Evolutionary conservation across 768 basidiomycete genomes (phyloP).

Genomic region (Royoungia palumana): DNA sequence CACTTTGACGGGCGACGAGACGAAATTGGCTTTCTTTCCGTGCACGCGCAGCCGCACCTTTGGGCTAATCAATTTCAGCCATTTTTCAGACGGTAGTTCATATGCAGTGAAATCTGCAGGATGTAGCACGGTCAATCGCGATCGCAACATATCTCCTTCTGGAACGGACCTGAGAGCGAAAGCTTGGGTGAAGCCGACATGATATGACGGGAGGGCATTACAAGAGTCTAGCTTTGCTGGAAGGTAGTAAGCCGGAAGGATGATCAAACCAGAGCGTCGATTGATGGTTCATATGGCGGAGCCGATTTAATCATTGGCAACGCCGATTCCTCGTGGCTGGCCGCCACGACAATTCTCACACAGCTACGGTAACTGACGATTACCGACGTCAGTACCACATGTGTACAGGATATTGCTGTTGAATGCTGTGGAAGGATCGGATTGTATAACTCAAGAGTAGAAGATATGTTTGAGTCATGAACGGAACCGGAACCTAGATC

Average conservation of each 20-base stretch:
- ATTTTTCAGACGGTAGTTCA: constrained; percentile 19
- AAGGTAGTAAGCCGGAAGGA: too few relatives aligned
- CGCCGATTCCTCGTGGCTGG: too few relatives aligned
- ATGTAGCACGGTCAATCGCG: background rate
- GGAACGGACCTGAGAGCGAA: constrained; percentile 18
- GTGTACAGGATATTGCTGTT: background rate
- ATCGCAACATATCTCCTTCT: background rate
- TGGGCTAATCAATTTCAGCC: constrained; percentile 18
- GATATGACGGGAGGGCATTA: background rate
- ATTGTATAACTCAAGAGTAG: background rate
- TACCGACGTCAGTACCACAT: background rate
- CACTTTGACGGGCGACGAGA: constrained; percentile 14
- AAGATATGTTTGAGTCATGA: background rate
- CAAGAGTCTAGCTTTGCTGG: too few relatives aligned
- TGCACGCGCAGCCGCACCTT: constrained; percentile 23
- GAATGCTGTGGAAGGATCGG: background rate
- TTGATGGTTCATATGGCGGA: too few relatives aligned
- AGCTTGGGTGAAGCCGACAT: constrained; percentile 14
- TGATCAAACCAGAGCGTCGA: too few relatives aligned
- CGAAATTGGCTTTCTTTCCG: constrained; percentile 1
- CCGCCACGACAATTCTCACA: background rate
- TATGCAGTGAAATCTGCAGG: constrained; percentile 23
- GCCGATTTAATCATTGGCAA: too few relatives aligned
- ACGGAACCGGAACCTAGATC: background rate
- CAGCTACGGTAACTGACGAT: background rate